Evolutionary conservation across 2,329 filamentous ascomycete species (phyloP), one percentile per base, ranked within the genome.

Genomic region (Epichloe typhina): DNA sequence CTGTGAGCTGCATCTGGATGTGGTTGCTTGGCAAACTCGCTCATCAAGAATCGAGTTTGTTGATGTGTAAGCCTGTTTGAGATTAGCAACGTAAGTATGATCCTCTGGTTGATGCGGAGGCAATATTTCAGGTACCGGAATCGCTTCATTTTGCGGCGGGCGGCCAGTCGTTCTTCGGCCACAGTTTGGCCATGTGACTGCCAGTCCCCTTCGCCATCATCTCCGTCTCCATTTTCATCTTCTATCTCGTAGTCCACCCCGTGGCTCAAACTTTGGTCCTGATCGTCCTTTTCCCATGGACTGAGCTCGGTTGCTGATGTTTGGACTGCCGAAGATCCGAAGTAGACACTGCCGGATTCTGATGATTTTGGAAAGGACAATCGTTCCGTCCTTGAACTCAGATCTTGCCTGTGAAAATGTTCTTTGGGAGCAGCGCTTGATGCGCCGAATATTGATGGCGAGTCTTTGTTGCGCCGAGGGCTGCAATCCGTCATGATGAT

Each of bases 1-100:
- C 90, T 78, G 66, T 95, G 89, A 45, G 87, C 86, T 40, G 90
- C 90, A 69, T 97, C 90, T 7, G 90, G 90, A 64, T 96, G 90
- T 23, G 90, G 88, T 64, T 97, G 89, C 60, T 93, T 89, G 52
- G 89, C 86, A 62, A 96, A 97, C 65, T 97, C 90, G 68, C 88
- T 95, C 88, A 95, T 95, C 51, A 97, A 73, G 61, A 95, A 97
- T 13, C 91, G 83, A n/a, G 91, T 96, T 74, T 97, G 91, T 60
- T 93, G 91, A 66, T 96, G 90, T 1, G 90, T 95, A 56, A 97
- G 81, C 57, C 90, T 94, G 43, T 13, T 60, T 37, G 46, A 19
- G 35, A 59, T 75, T 58, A 75, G 70, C 19, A 11, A 13, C 5
- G 7, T 15, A 5, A 36, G 2, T 8, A 17, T 43, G 6, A 38